phyloP scores from a whole-genome alignment of 352 stramenopile genomes.

The Phytopythium oedochilum region DNA sequence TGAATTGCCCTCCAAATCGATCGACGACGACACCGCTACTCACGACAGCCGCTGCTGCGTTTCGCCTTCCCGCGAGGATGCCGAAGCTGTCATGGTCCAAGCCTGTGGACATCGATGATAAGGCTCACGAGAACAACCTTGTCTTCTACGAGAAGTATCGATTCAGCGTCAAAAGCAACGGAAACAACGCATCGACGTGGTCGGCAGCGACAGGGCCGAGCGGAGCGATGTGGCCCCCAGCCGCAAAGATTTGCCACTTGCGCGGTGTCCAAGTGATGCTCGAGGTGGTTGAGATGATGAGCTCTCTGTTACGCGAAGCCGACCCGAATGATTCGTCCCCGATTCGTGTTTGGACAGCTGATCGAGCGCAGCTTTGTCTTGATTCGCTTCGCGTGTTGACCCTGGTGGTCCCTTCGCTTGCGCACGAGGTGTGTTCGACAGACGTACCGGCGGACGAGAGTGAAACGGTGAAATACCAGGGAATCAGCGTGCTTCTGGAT shows the following conservation, averaged over 20 bases:
- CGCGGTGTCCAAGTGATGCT: slow-evolving; percentile 74
- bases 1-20: slow-evolving; percentile 54
- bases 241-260: slow-evolving; percentile 69
- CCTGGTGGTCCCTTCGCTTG: slow-evolving; percentile 59
- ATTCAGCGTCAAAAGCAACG: slow-evolving; percentile 46
- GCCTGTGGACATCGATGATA: slow-evolving; percentile 81
- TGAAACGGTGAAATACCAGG: slow-evolving; percentile 30
- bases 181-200: slow-evolving; percentile 45
- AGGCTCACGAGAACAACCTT: slow-evolving; percentile 77
- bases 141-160: slow-evolving; percentile 84
- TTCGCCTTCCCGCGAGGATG: slow-evolving; percentile 58
- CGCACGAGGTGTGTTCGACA: slow-evolving; percentile 72
- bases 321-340: slow-evolving; percentile 51
- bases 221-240: slow-evolving; percentile 64
- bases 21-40: slow-evolving; percentile 30
- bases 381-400: slow-evolving; percentile 74
- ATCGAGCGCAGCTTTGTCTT: slow-evolving; percentile 77
- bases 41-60: slow-evolving; percentile 44
- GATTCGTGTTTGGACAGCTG: slow-evolving; percentile 66
- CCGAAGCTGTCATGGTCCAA: slow-evolving; percentile 75
- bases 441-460: slow-evolving; percentile 54
- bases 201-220: slow-evolving; percentile 45
- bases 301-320: slow-evolving; percentile 43
- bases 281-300: slow-evolving; percentile 72
- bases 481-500: slow-evolving; percentile 73